phyloP scores from a whole-genome alignment of 176 grass and related monocot genomes.

The Phyllostachys edulis region DNA sequence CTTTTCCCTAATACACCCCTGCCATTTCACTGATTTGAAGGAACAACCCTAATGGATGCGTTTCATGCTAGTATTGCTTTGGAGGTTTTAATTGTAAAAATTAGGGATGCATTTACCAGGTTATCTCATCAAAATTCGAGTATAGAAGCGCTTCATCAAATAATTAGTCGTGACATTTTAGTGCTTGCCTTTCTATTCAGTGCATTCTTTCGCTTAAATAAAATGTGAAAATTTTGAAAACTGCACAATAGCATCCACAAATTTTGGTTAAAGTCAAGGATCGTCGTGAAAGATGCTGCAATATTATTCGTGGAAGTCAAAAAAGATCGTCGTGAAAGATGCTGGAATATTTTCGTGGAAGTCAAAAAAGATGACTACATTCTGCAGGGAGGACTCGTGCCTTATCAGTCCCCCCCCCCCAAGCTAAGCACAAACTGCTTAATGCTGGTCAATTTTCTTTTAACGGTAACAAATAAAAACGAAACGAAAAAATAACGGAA shows the following conservation, averaged over 20 bases:
- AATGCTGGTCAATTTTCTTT: background rate
- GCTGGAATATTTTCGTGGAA: background rate
- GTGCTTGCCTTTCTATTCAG: background rate
- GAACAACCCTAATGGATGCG: fast-evolving
- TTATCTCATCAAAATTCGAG: background rate
- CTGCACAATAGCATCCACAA: background rate
- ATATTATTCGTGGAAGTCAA: conserved; percentile 24
- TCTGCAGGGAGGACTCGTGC: background rate
- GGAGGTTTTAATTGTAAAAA: background rate
- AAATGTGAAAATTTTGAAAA: background rate
- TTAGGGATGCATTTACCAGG: background rate
- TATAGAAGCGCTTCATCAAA: background rate
- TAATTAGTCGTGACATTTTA: background rate
- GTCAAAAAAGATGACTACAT: conserved; percentile 24
- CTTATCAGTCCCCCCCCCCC: background rate
- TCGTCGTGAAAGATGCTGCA: background rate
- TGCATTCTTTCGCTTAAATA: background rate
- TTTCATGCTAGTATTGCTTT: too few relatives aligned
- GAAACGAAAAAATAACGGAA: background rate
- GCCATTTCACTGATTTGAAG: background rate
- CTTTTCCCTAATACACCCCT: background rate
- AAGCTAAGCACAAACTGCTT: background rate
- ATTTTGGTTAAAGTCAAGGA: background rate
- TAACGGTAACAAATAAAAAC: background rate
- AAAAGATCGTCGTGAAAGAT: background rate